Evolutionary conservation across 2,329 filamentous ascomycete genomes (phyloP), one percentile per base, ranked within the genome.

Genomic region (Sphaerostilbella broomeana): DNA sequence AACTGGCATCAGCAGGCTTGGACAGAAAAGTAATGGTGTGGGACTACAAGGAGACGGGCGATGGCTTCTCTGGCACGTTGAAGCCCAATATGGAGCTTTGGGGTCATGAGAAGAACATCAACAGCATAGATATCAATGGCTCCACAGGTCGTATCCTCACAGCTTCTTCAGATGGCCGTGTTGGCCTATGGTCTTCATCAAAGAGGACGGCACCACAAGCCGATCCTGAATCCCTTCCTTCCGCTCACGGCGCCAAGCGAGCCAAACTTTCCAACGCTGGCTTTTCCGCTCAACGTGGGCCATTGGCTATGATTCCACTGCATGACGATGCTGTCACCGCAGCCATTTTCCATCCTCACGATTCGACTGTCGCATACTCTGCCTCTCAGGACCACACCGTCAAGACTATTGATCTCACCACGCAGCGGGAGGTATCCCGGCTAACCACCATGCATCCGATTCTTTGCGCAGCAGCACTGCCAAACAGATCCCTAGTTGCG

Each of bases 301-400:
- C 90, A 5, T 70, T 97, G 6, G 72, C 80, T 27, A 69, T 94
- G 38, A 73, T 95, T 43, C 66, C 75, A 12, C 76, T 79, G 38
- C 83, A 95, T 72, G 76, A 77, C 40, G 74, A 79, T 9, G 75
- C 84, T 30, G 86, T 89, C 30, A 86, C 85, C 1, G 84, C 82
- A 38, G 84, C 83, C 25, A 73, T 87, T 33, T 97, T 98, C 68
- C 86, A 94, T 62, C 82, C 82, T 4, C 73, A 78, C 38, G 90
- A 97, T 63, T 65, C 80, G 9, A 95, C 86, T 11, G 86, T 95
- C 27, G 90, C 85, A 32, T 97, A 98, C 70, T 90, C 87, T 1
- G 79, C 81, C 16, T 94, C 88, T 13, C 84, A 86, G 67, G 94
- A 98, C 67, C 89, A 95, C 69, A 85, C 85, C 1, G 70, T 97